Base-by-base conservation (phyloP, 306 rosid species). In the Cicer judaicum region DNA sequence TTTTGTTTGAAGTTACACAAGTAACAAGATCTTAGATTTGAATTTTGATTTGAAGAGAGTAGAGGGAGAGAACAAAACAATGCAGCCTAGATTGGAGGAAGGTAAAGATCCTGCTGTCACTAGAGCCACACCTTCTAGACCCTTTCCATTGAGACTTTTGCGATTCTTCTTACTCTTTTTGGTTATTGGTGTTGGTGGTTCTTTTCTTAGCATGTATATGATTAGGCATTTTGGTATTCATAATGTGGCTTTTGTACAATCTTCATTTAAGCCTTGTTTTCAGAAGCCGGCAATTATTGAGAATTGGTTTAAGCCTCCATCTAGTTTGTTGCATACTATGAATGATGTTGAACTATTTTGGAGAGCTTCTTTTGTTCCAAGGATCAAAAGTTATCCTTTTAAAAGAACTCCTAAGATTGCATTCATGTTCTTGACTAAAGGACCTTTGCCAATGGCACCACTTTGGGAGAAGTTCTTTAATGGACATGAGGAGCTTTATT, bases 381-480 rank as follows among this genome's bases (percentile, higher is more conserved):
- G 84, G 77, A 84, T 84, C 10, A 84, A 85, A 73, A 67, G n/a
- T 19, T 89, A 90, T 78, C 99, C 99, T 7, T 89, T 86, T 59
- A 72, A 80, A 68, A 90, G 99, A 86, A 85, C 81, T 74, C 92
- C 90, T 16, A 95, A 90, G 88, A 92, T 95, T 74, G 99, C 99
- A 40, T 95, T 95, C 85, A 95, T 95, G 99, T 95, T 92, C 87
- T 89, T 95, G 88, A 89, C 97, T 1, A 95, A 92, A 75, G 99
- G 99, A 56, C 98, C 93, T 8, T 80, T 95, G 91, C 99, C 99
- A 1, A 78, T 95, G 90, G 92, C 89, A 9, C 98, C 91, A 53
- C 92, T 95, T 39, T 95, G 99, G 99, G 92, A 95, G 84, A 88
- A 82, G 68, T 95, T 95, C 77, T 90, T 92, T 66, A 71, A 80